Evolutionary conservation across 2,329 filamentous ascomycete genomes (phyloP), one percentile per base, ranked within the genome.

Genomic region (Curvularia sp.): DNA sequence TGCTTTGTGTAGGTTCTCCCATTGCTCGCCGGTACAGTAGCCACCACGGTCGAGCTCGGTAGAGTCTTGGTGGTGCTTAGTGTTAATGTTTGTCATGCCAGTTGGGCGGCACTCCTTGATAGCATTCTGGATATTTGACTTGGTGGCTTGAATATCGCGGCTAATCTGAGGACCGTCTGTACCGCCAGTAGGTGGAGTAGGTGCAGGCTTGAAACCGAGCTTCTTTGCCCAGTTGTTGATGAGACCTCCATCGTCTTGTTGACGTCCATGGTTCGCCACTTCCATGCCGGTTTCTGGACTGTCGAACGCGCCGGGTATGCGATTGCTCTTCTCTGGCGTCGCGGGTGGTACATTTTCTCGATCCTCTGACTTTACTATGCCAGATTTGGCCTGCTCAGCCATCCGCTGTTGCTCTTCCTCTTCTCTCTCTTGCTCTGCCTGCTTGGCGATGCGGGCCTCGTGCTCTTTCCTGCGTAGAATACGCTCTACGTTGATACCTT

Each of bases 401-500:
- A 65, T 64, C n/a, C 78, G 80, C 58, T 84, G 81, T 61, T 81
- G 79, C 63, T 85, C 85, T 66, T 89, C 85, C 56, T 86, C 84
- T 22, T 93, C 86, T 33, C 83, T 84, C 70, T 86, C 85, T 64
- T 89, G 86, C 71, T 96, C 92, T 70, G 89, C 89, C 70, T 89
- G 88, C 71, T 97, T 93, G 0, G 92, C 93, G 64, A 98, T 88
- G 52, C 91, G 87, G 5, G 92, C 91, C 76, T 98, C 93, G 2
- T 91, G 91, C 20, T 90, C 92, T 79, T 96, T 96, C 53, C 89
- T 89, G 38, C 92, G 87, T 22, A 99, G 83, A 62, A 99, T 98
- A 49, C 95, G 89, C 71, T 97, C 92, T 39, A 99, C 95, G 66
- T 99, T 98, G 82, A 97, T 98, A 1, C 95, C 95, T 63, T 95